Conservation (phyloP, 1,284 basidiomycete genomes). For the Phellopilus nigrolimitatus region DNA sequence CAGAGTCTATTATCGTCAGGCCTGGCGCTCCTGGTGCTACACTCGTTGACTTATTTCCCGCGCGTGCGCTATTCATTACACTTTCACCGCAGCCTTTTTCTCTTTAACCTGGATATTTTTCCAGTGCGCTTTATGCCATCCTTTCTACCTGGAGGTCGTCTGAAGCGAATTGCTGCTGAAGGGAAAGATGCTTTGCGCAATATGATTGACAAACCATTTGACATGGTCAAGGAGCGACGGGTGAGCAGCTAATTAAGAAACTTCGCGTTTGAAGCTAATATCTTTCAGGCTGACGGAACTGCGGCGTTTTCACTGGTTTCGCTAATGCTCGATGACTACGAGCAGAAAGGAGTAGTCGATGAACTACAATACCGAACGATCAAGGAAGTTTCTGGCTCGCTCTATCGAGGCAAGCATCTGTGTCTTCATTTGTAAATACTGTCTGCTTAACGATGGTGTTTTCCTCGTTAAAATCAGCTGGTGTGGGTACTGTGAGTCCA, state of each 20-base stretch:
- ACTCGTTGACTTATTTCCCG: conserved; percentile 27
- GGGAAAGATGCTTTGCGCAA: not conserved
- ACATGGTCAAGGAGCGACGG: conserved; percentile 5
- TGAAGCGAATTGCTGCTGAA: not conserved
- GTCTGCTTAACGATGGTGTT: not conserved
- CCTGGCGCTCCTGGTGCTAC: conserved; percentile 22
- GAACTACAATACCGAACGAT: not conserved
- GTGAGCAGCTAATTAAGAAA: not conserved
- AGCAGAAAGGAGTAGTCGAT: not conserved
- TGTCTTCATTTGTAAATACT: not conserved
- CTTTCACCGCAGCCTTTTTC: not conserved
- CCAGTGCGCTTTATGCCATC: conserved; percentile 13
- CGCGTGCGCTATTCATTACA: conserved; percentile 17
- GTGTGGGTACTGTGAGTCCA: conserved; percentile 7
- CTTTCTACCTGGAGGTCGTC: conserved; percentile 9
- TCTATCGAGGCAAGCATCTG: conserved; percentile 10
- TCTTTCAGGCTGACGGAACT: conserved; percentile 2
- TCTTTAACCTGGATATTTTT: not conserved
- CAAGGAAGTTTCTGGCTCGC: conserved; percentile 6
- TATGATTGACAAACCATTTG: conserved; percentile 1
- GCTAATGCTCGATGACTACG: conserved; percentile 7
- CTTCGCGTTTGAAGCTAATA: not conserved
- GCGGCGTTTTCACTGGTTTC: conserved; percentile 1
- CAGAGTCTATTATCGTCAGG: not conserved
- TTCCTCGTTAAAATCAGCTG: not conserved